Base-by-base conservation (phyloP, 2,329 filamentous ascomycete species). In the Ciborinia camelliae region DNA sequence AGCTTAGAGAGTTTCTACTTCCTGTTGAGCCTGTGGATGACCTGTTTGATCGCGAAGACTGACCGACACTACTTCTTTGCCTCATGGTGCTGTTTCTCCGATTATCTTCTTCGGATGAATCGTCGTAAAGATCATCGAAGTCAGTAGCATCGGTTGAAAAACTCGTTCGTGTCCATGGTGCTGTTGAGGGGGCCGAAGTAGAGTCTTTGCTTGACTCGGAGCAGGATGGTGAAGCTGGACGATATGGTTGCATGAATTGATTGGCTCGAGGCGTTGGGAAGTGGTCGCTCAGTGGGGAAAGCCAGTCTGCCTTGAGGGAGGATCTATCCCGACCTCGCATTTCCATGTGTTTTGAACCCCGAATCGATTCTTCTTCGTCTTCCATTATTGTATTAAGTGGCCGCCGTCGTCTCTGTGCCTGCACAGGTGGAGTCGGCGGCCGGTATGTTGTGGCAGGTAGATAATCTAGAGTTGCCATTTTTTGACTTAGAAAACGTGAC, bases 111-210 rank as follows among this genome's bases (percentile, higher is more conserved):
- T 96, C 92, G 20, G 91, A 75, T 58, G 74, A 92, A 50, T 91
- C 84, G 76, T 95, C 90, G 76, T 97, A 97, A 57, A 97, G 80
- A 72, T 96, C 91, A 76, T 96, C 91, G 72, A 94, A 94, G 69
- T 91, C 88, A 70, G 85, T 90, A 68, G 83, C 82, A 71, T 86
- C 85, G 69, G 88, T 88, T 75, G 83, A 80, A 71, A 81, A 78
- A 79, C 84, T 89, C 71, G 81, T 80, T 71, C 86, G 81, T 67
- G 77, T 87, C 90, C 89, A 87, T 32, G 81, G 81, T 68, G 84
- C 82, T 28, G 84, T 85, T 48, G 81, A 83, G 12, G 79, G 81
- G 71, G 81, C 82, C 62, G 81, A 85, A 23, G 35, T 32, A 65
- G 84, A 85, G 60, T 77, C 80, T 70, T 77, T 81, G 67, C 84